Evolutionary conservation across 805 yeast species (phyloP).

Genomic region (Candida chauliodis): DNA sequence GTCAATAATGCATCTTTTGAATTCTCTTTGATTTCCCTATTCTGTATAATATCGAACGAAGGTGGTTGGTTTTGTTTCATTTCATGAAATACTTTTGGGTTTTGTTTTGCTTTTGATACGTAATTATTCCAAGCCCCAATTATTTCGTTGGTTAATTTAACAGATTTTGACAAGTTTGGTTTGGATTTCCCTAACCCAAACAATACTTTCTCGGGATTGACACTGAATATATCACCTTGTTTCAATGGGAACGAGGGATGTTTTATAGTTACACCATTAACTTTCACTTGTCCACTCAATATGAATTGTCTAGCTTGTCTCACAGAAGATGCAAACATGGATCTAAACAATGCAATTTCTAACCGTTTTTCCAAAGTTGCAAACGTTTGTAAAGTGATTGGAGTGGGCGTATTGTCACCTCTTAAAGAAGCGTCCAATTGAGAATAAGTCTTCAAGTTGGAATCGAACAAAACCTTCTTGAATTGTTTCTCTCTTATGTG

Average conservation of each 20-base stretch:
- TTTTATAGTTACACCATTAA: conserved; percentile 74
- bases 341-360: conserved; percentile 85
- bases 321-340: conserved; percentile 88
- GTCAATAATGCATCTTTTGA: conserved; percentile 31
- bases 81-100: conserved; percentile 58
- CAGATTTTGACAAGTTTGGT: conserved; percentile 68
- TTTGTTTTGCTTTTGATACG: conserved; percentile 53
- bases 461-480: conserved; percentile 60
- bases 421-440: conserved; percentile 79
- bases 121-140: conserved; percentile 72
- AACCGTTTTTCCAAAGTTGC: conserved; percentile 85
- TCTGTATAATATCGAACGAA: conserved; percentile 28
- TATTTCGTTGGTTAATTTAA: conserved; percentile 68
- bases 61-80: conserved; percentile 40
- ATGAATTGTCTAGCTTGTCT: conserved; percentile 93
- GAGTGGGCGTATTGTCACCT: conserved; percentile 62
- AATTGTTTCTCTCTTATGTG: conserved; percentile 81
- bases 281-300: conserved; percentile 74
- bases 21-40: conserved; percentile 11
- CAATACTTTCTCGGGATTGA: conserved; percentile 80
- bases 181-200: conserved; percentile 81
- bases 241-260: conserved; percentile 76
- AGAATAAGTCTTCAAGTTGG: conserved; percentile 77
- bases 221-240: conserved; percentile 85
- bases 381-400: conserved; percentile 82